These are phyloP conservation scores for Aspergillus piperis DNA, from an alignment of 2,329 filamentous ascomycete species.

Conservation along the genomic window DNA sequence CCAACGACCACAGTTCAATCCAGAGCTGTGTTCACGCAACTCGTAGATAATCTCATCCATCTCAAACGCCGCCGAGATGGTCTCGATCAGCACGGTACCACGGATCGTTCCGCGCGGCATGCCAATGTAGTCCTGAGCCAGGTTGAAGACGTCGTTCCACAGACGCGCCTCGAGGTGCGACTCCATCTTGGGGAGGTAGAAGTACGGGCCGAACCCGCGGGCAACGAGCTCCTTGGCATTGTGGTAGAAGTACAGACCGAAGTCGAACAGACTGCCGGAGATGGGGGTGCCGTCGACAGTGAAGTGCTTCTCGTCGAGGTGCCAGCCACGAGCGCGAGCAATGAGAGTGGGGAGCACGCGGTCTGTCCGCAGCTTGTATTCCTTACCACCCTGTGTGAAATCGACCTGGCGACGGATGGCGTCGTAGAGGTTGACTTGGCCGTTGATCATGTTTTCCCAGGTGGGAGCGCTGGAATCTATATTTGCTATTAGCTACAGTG, in stretches of 20 bases:
- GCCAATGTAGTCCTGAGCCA: constrained; percentile 88
- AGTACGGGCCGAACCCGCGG: constrained; percentile 88
- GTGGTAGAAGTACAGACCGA: constrained; percentile 99
- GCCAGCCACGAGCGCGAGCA: constrained; percentile 93
- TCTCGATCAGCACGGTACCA: constrained; percentile 95
- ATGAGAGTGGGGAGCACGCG: constrained; percentile 85
- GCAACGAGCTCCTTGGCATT: constrained; percentile 87
- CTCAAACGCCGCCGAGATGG: constrained; percentile 95
- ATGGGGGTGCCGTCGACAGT: constrained; percentile 94
- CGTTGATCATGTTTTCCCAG: constrained; percentile 99
- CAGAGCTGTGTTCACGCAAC: constrained; percentile 91
- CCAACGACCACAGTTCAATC: constrained; percentile 98
- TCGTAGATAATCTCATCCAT: constrained; percentile 99
- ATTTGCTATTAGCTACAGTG: too few relatives aligned
- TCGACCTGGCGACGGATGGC: constrained; percentile 91
- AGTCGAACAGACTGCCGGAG: constrained; percentile 90
- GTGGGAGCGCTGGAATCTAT: constrained; percentile 94
- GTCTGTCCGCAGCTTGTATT: constrained; percentile 96
- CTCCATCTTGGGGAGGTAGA: constrained; percentile 98
- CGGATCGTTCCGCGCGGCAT: constrained; percentile 90
- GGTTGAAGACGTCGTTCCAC: constrained; percentile 98
- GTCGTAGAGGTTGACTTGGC: constrained; percentile 96
- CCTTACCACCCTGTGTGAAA: constrained; percentile 92
- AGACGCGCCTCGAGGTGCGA: constrained; percentile 94
- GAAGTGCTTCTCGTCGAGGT: constrained; percentile 97